phyloP scores from a whole-genome alignment of 148 eudicot species.

The Tetragonia tetragonoides region DNA sequence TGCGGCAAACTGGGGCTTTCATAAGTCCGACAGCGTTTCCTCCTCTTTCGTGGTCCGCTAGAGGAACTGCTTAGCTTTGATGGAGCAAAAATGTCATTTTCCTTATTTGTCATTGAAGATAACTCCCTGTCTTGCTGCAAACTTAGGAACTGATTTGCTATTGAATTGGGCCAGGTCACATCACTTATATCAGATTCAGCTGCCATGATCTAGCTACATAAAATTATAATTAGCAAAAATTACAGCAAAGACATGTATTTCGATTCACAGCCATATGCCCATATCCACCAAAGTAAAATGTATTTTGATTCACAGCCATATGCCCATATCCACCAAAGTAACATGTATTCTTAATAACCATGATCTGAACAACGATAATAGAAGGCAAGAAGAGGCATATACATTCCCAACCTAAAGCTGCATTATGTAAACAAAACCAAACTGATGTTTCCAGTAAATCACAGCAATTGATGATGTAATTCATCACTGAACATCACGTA shows the following conservation, averaged over 20 bases:
- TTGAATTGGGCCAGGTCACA: neutral
- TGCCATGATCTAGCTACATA: slow-evolving; percentile 4
- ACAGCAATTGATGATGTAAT: neutral
- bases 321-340: too few species aligned
- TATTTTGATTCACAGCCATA: too few species aligned
- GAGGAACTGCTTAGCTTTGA: slow-evolving; percentile 15
- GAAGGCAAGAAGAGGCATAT: too few species aligned
- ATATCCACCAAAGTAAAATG: neutral
- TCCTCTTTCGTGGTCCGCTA: slow-evolving; percentile 22
- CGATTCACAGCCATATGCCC: too few species aligned
- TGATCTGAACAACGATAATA: too few species aligned
- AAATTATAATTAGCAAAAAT: too few species aligned
- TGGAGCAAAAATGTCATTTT: neutral
- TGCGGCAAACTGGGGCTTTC: slow-evolving; percentile 16
- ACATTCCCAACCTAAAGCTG: too few species aligned
- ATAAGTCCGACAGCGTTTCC: slow-evolving; percentile 31
- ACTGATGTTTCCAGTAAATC: too few species aligned
- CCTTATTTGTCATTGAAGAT: neutral
- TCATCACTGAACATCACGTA: neutral
- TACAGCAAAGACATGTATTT: too few species aligned
- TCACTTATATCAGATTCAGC: slow-evolving; percentile 10
- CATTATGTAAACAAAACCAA: too few species aligned
- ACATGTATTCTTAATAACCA: too few species aligned
- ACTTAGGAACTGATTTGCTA: neutral
- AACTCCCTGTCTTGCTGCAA: slow-evolving; percentile 4